Evolutionary conservation across 192 early-diverging fungal species (phyloP).

Genomic region (Entomortierella chlamydospora): DNA sequence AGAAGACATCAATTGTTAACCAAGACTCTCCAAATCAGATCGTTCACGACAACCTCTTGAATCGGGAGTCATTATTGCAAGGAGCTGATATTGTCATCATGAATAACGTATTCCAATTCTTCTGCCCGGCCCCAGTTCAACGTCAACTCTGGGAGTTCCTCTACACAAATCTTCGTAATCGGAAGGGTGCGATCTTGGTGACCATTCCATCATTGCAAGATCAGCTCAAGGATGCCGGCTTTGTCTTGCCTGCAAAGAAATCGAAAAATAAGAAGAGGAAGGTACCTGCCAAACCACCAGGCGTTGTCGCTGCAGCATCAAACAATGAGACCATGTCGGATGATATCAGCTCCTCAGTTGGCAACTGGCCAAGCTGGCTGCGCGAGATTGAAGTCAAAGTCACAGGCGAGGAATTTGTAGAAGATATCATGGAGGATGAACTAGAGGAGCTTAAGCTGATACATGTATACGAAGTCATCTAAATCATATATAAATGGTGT

Average conservation of each 20-base stretch:
- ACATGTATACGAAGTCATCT: slow-evolving; percentile 67
- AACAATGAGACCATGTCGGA: background rate
- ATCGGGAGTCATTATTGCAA: slow-evolving; percentile 51
- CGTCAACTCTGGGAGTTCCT: slow-evolving; percentile 66
- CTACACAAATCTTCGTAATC: slow-evolving; percentile 52
- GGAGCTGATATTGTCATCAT: slow-evolving; percentile 66
- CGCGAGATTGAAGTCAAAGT: slow-evolving; percentile 62
- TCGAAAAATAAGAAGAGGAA: slow-evolving; percentile 51
- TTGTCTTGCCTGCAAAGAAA: slow-evolving; percentile 22
- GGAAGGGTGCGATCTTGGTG: slow-evolving; percentile 57
- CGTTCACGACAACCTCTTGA: slow-evolving; percentile 62
- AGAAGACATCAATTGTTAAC: background rate
- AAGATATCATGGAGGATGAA: slow-evolving; percentile 65
- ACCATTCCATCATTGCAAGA: slow-evolving; percentile 66
- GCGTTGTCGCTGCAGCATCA: slow-evolving; percentile 13
- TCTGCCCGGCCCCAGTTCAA: slow-evolving; percentile 56
- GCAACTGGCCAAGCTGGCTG: slow-evolving; percentile 57
- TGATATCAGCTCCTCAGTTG: background rate
- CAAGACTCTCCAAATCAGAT: slow-evolving; percentile 35
- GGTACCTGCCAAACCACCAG: slow-evolving; percentile 55
- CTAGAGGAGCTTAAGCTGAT: slow-evolving; percentile 63
- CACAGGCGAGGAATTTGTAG: slow-evolving; percentile 59
- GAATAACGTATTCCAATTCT: slow-evolving; percentile 75
- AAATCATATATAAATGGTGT: slow-evolving; percentile 2
- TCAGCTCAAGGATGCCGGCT: slow-evolving; percentile 65